Evolutionary conservation across 1,284 basidiomycete genomes (phyloP).

Genomic region (Testicularia cyperi): DNA sequence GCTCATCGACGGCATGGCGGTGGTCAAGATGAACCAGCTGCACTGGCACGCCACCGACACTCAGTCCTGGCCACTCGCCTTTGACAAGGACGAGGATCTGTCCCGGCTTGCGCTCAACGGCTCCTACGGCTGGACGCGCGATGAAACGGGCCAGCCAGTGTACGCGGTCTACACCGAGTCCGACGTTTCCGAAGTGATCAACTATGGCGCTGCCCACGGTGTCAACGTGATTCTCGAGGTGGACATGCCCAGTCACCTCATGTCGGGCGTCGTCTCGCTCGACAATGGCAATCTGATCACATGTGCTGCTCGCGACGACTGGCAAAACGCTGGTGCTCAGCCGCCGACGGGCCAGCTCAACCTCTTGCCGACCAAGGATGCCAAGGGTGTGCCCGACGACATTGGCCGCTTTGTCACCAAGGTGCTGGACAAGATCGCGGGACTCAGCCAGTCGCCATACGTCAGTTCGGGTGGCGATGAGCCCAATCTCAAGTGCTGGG

Average conservation of each 20-base stretch:
- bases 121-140: slow-evolving; percentile 68
- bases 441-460: slow-evolving; percentile 67
- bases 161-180: slow-evolving; percentile 66
- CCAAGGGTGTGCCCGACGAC: slow-evolving; percentile 61
- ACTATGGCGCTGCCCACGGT: slow-evolving; percentile 74
- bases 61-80: slow-evolving; percentile 70
- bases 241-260: slow-evolving; percentile 79
- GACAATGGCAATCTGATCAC: slow-evolving; percentile 72
- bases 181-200: slow-evolving; percentile 70
- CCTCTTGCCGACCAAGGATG: not conserved
- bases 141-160: slow-evolving; percentile 1
- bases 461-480: slow-evolving; percentile 84
- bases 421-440: slow-evolving; percentile 42
- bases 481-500: slow-evolving; percentile 72
- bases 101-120: slow-evolving; percentile 69
- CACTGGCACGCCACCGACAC: slow-evolving; percentile 75
- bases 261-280: slow-evolving; percentile 67
- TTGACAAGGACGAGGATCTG: slow-evolving; percentile 63
- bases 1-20: slow-evolving; percentile 79
- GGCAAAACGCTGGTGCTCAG: slow-evolving; percentile 65
- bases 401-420: slow-evolving; percentile 45
- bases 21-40: slow-evolving; percentile 74
- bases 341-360: slow-evolving; percentile 77
- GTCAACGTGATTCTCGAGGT: slow-evolving; percentile 74
- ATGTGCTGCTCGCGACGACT: slow-evolving; percentile 69